Conservation (phyloP, 208 protist species). For the Crithidia brevicula region DNA sequence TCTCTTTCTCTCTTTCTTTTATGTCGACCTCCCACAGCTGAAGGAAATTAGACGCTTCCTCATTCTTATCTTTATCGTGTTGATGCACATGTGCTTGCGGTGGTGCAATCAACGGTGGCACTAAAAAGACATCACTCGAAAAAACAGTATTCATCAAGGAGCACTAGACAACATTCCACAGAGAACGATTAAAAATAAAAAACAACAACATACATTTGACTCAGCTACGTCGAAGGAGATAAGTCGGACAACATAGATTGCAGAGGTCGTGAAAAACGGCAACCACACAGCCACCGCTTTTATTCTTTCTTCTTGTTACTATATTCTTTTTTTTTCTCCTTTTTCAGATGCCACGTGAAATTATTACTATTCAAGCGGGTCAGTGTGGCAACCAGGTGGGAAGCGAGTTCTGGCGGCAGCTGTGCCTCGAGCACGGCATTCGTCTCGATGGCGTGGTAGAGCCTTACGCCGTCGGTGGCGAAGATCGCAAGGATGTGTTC, state of each 20-base stretch:
- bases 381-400: slow-evolving; percentile 98
- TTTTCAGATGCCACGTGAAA: slow-evolving; percentile 97
- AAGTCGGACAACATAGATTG: too few relatives aligned
- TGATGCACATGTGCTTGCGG: too few relatives aligned
- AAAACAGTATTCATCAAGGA: too few relatives aligned
- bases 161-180: too few relatives aligned
- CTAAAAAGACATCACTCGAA: too few relatives aligned
- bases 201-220: too few relatives aligned
- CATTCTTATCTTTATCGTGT: too few relatives aligned
- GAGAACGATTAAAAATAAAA: too few relatives aligned
- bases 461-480: slow-evolving; percentile 91
- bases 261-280: not conserved
- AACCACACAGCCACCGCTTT: not conserved
- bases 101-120: too few relatives aligned
- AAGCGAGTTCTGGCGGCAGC: slow-evolving; percentile 98
- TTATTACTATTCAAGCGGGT: slow-evolving; percentile 99
- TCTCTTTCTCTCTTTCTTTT: not conserved
- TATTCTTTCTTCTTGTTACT: slow-evolving; percentile 19
- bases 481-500: slow-evolving; percentile 99
- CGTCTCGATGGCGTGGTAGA: slow-evolving; percentile 94
- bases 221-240: too few relatives aligned
- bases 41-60: too few relatives aligned
- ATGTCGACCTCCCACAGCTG: too few relatives aligned
- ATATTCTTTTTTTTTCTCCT: slow-evolving; percentile 2
- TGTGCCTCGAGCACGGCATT: slow-evolving; percentile 99